A percentile compares a stretch with the other conserved stretches of the same genome.
Conservation (phyloP, 2,329 filamentous ascomycete species). For the Rhynchosporium graminicola region DNA sequence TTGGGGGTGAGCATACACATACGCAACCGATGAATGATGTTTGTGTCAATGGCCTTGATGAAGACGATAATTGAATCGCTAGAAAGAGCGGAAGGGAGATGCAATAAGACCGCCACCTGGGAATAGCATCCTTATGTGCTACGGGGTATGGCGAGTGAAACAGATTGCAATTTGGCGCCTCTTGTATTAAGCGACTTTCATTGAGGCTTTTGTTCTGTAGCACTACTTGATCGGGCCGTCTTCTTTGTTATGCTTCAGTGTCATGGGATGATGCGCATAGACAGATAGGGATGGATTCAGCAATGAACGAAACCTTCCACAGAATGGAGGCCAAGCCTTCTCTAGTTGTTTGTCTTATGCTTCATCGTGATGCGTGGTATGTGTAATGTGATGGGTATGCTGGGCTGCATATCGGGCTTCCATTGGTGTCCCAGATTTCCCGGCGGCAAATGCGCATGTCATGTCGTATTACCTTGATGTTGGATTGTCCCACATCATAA, state of each 20-base stretch:
- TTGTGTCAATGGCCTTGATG: constrained; percentile 22
- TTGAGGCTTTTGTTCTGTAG: neutral
- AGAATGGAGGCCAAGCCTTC: no score
- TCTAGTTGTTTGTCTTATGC: no score
- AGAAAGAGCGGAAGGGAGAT: neutral
- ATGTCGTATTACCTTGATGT: no score
- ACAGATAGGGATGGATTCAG: constrained; percentile 23
- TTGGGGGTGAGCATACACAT: constrained; percentile 35
- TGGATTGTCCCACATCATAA: no score
- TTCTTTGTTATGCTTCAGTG: neutral
- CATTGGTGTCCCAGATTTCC: no score
- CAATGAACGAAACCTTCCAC: constrained; percentile 20
- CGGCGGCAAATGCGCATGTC: no score
- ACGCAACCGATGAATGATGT: constrained; percentile 18
- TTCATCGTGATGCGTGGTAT: no score
- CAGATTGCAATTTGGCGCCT: constrained; percentile 12
- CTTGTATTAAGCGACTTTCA: constrained; percentile 13
- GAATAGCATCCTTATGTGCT: constrained; percentile 8
- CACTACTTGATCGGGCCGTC: neutral
- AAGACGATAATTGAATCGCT: neutral
- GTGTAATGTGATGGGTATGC: no score
- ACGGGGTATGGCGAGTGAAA: constrained; percentile 20
- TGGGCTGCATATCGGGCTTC: no score
- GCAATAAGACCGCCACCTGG: constrained; percentile 1
- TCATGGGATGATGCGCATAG: constrained; percentile 8